phyloP scores from a whole-genome alignment of 1,284 basidiomycete species.

The Sporisorium reilianum region DNA sequence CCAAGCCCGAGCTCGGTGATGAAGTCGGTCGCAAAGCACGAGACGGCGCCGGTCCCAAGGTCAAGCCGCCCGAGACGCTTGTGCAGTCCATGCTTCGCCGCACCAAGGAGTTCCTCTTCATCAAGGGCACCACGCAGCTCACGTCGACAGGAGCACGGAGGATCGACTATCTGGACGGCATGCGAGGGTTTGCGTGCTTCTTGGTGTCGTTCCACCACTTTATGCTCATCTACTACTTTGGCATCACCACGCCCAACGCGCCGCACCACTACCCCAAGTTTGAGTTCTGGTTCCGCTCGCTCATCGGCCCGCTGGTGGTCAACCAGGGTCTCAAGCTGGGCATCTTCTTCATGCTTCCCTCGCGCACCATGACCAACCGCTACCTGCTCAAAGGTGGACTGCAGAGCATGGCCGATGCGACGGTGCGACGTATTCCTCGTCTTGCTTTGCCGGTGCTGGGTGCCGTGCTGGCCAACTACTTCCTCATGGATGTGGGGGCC shows the following conservation, averaged over 20 bases:
- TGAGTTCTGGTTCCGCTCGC: constrained; percentile 57
- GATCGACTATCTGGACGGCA: constrained; percentile 63
- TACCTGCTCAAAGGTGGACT: constrained; percentile 60
- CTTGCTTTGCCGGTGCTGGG: constrained; percentile 57
- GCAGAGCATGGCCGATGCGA: constrained; percentile 56
- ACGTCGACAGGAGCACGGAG: constrained; percentile 56
- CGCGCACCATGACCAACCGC: constrained; percentile 59
- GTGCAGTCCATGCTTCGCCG: constrained; percentile 26
- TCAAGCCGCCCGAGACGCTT: constrained; percentile 41
- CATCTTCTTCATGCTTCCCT: constrained; percentile 62
- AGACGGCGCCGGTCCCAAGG: constrained; percentile 25
- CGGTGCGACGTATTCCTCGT: constrained; percentile 59
- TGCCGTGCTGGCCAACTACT: constrained; percentile 61
- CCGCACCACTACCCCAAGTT: constrained; percentile 55
- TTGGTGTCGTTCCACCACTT: constrained; percentile 64
- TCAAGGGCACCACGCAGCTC: constrained; percentile 46
- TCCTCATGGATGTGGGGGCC: constrained; percentile 58
- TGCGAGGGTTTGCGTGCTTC: constrained; percentile 63
- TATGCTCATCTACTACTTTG: constrained; percentile 63
- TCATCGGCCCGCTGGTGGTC: constrained; percentile 55
- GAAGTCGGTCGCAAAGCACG: constrained; percentile 40
- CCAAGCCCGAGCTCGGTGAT: constrained; percentile 50
- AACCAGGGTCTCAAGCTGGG: constrained; percentile 60
- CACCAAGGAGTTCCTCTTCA: constrained; percentile 45
- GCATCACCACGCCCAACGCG: constrained; percentile 42